Base-by-base conservation (phyloP, 192 early-diverging fungal species). In the Coemansia sp. region DNA sequence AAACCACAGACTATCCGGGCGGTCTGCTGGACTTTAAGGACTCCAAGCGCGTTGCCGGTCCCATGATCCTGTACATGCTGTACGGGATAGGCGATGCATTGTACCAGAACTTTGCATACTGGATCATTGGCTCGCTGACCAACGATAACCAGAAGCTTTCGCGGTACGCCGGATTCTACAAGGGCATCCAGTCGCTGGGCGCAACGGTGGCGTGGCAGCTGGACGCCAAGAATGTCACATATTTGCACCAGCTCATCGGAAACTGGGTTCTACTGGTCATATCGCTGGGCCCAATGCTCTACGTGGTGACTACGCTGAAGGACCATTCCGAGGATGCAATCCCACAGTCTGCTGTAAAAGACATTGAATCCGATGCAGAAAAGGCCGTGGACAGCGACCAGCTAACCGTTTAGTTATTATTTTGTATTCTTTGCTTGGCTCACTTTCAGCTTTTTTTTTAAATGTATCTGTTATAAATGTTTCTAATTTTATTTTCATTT, bases 81-180 rank as follows among this genome's bases (percentile, higher is more conserved):
- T 91, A 89, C 61, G 93, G 93, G 42, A 58, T 90, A 4, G 84
- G 81, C 64, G 93, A 94, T 63, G 87, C 93, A 26, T 84, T 92
- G 57, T 92, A 86, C 83, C 93, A 94, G 79, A 84, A 82, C 66
- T 88, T 79, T 61, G 73, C 79, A 0, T 93, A 93, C 87, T 94
- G 90, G 91, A 64, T 94, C 28, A 86, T 94, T 69, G 93, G 93
- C 29, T 86, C 91, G 33, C 75, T 92, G 79, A 89, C 91, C 33
- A 93, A 94, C 75, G 91, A 94, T 63, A 79, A 83, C 48, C 84
- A 84, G 46, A 79, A 83, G 56, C 66, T 86, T 58, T 85, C 90
- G 21, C 74, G 87, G 31, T 91, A 87, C 64, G 86, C 87, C 34
- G 93, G 91, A 28, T 92, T 89, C 84, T 94, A 94, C 87, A 94